Evolutionary conservation across 2,329 filamentous ascomycete species (phyloP).

Genomic region (Bipolaris oryzae): DNA sequence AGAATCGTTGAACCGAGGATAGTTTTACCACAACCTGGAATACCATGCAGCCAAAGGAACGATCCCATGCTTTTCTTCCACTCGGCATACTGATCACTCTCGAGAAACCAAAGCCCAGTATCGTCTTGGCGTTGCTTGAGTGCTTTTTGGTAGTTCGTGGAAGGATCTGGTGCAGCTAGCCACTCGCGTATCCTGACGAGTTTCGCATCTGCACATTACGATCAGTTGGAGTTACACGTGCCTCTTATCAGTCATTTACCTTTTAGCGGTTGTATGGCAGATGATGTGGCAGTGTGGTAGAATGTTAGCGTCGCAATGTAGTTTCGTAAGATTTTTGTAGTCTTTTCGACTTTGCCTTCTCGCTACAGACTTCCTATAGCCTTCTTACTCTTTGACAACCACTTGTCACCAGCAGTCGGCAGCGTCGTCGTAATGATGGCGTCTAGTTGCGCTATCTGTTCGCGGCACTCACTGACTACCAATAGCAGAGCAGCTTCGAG

Average conservation of each 20-base stretch:
- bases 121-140: slow-evolving; percentile 35
- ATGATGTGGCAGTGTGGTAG: not conserved
- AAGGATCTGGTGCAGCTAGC: slow-evolving; percentile 47
- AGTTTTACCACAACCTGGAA: slow-evolving; percentile 53
- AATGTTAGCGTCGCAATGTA: not conserved
- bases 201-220: slow-evolving; percentile 1
- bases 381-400: not conserved
- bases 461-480: not conserved
- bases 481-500: not conserved
- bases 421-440: not conserved
- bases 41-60: slow-evolving; percentile 50
- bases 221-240: not conserved
- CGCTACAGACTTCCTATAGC: not conserved
- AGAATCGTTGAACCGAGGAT: slow-evolving; percentile 49
- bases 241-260: not conserved
- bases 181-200: slow-evolving; percentile 24
- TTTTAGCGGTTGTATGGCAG: not conserved
- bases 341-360: not conserved
- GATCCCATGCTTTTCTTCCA: slow-evolving; percentile 43
- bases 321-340: not conserved
- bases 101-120: slow-evolving; percentile 48
- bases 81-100: slow-evolving; percentile 25
- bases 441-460: not conserved
- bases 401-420: not conserved
- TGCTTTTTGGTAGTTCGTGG: slow-evolving; percentile 46